phyloP scores from a whole-genome alignment of 345 rosid species.

The Brassica napus region DNA sequence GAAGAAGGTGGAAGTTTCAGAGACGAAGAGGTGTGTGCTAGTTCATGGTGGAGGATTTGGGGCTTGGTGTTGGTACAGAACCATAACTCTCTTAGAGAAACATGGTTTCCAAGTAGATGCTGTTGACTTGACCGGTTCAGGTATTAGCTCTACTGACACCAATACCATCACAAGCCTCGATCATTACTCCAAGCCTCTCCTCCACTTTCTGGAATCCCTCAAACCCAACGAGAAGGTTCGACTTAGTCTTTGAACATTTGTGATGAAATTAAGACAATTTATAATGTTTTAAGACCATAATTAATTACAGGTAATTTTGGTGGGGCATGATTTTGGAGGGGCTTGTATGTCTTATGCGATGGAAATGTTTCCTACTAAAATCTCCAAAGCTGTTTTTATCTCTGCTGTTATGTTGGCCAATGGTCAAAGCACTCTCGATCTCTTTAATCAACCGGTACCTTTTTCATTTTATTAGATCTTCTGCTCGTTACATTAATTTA shows the following conservation, averaged over 20 bases:
- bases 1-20: conserved; percentile 44
- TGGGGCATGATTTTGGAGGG: conserved; percentile 97
- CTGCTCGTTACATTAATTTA: background rate
- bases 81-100: conserved; percentile 62
- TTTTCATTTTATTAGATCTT: background rate
- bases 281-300: background rate
- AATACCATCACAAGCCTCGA: conserved; percentile 68
- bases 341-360: conserved; percentile 81
- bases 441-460: conserved; percentile 68
- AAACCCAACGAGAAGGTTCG: conserved; percentile 77
- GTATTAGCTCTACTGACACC: conserved; percentile 51
- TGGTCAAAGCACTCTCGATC: conserved; percentile 80
- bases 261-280: background rate
- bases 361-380: conserved; percentile 78
- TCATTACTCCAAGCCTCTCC: conserved; percentile 83
- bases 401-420: conserved; percentile 87
- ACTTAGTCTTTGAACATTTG: background rate
- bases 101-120: conserved; percentile 63
- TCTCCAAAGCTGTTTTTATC: conserved; percentile 75
- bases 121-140: conserved; percentile 66
- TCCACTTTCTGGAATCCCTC: conserved; percentile 70
- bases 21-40: conserved; percentile 57
- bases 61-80: conserved; percentile 89
- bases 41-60: conserved; percentile 94
- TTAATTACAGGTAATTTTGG: conserved; percentile 63